These are phyloP conservation scores for Moesziomyces sp. DNA, from an alignment of 1,284 basidiomycete species.

Conservation along the genomic window DNA sequence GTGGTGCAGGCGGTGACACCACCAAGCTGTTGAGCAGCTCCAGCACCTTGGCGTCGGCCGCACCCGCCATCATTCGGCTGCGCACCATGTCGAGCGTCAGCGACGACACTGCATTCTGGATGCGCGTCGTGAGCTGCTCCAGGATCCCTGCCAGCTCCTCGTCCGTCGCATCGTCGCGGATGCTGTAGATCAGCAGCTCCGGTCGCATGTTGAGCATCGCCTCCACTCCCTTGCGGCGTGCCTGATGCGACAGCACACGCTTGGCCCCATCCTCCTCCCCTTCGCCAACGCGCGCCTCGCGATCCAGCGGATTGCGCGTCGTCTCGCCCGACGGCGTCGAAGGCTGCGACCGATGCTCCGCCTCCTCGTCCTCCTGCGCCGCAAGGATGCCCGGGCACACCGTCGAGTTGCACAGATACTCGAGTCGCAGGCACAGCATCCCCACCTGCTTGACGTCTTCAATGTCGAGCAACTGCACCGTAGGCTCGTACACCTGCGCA, in stretches of 20 bases:
- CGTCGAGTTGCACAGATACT: conserved; percentile 78
- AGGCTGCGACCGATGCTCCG: conserved; percentile 23
- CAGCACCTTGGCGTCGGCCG: conserved; percentile 18
- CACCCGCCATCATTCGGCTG: conserved; percentile 14
- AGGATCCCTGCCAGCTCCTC: conserved; percentile 61
- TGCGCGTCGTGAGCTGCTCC: conserved; percentile 62
- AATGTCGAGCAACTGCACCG: conserved; percentile 76
- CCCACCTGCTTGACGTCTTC: conserved; percentile 83
- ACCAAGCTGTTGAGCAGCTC: conserved; percentile 34
- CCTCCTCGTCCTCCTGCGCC: conserved; percentile 24
- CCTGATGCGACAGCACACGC: conserved; percentile 29
- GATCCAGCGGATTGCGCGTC: conserved; percentile 22
- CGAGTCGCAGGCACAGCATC: conserved; percentile 81
- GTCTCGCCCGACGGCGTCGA: conserved; percentile 32
- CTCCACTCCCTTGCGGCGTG: conserved; percentile 57
- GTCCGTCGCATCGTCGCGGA: conserved; percentile 66
- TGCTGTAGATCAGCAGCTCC: conserved; percentile 58
- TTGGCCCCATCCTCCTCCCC: conserved; percentile 1
- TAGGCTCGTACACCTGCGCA: conserved; percentile 67
- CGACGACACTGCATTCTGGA: conserved; percentile 55
- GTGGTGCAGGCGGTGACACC: conserved; percentile 12
- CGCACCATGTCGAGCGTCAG: conserved; percentile 39
- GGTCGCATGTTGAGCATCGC: conserved; percentile 49
- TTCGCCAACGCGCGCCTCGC: neutral
- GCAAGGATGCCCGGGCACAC: conserved; percentile 69